Evolutionary conservation across 192 early-diverging fungal genomes (phyloP).

Genomic region (Entomortierella lignicola): DNA sequence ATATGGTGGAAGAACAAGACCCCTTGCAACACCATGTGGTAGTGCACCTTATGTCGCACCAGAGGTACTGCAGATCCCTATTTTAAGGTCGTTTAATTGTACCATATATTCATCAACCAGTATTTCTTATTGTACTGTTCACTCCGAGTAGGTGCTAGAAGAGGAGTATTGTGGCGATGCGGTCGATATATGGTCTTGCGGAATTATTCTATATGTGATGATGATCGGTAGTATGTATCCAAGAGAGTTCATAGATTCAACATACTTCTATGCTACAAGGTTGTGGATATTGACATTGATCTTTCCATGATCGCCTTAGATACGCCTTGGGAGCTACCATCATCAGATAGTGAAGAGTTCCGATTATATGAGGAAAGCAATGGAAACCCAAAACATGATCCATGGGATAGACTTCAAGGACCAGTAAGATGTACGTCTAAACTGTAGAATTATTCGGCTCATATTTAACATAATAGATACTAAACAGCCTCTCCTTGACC

Average conservation of each 20-base stretch:
- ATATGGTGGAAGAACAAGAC: slow-evolving; percentile 63
- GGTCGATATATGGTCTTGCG: slow-evolving; percentile 79
- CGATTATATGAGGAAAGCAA: slow-evolving; percentile 54
- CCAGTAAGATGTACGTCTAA: slow-evolving; percentile 54
- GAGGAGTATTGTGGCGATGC: slow-evolving; percentile 67
- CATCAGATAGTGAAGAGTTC: slow-evolving; percentile 68
- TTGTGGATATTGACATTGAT: too few relatives aligned
- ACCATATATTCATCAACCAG: neutral
- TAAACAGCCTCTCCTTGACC: neutral
- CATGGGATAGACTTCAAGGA: slow-evolving; percentile 64
- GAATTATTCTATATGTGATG: slow-evolving; percentile 77
- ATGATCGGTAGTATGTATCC: slow-evolving; percentile 70
- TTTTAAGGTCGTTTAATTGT: too few relatives aligned
- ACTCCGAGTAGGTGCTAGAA: slow-evolving; percentile 58
- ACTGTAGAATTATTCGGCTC: neutral
- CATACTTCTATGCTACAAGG: neutral
- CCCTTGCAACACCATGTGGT: slow-evolving; percentile 75
- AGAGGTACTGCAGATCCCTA: slow-evolving; percentile 29
- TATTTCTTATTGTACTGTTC: neutral
- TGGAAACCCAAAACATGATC: slow-evolving; percentile 54
- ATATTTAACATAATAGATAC: neutral
- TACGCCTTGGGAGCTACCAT: slow-evolving; percentile 78
- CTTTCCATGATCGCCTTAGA: slow-evolving; percentile 51
- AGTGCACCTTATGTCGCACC: slow-evolving; percentile 79
- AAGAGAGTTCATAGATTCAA: too few relatives aligned